Evolutionary conservation across 306 rosid species (phyloP).

Genomic region (Vicia villosa): DNA sequence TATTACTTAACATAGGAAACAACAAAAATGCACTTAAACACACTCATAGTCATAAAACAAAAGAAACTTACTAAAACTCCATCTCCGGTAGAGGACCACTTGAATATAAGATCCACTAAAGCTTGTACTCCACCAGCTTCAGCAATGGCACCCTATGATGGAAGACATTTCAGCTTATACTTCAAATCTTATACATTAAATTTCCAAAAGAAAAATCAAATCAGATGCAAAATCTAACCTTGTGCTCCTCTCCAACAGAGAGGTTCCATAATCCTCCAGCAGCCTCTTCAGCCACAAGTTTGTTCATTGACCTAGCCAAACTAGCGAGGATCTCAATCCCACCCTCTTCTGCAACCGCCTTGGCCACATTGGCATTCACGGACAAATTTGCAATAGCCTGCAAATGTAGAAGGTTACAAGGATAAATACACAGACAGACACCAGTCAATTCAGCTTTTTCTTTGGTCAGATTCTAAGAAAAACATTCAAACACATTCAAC

Average conservation of each 20-base stretch:
- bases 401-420: constrained; percentile 33
- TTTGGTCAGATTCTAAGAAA: constrained; percentile 18
- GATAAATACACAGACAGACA: constrained; percentile 25
- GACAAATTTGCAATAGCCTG: constrained; percentile 99
- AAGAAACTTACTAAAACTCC: constrained; percentile 87
- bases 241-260: constrained; percentile 99
- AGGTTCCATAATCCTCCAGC: constrained; percentile 99
- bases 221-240: constrained; percentile 56
- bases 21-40: constrained; percentile 31
- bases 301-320: constrained; percentile 96
- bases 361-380: constrained; percentile 92
- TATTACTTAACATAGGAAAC: constrained; percentile 27
- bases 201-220: constrained; percentile 10
- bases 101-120: constrained; percentile 94
- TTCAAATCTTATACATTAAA: constrained; percentile 33
- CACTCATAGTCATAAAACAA: constrained; percentile 29
- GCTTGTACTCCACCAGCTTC: constrained; percentile 99
- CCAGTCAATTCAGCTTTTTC: constrained; percentile 22
- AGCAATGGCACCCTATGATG: constrained; percentile 85
- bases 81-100: constrained; percentile 96
- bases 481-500: constrained; percentile 25
- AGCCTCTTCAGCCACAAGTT: constrained; percentile 99
- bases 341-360: constrained; percentile 99
- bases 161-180: constrained; percentile 39
- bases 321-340: constrained; percentile 95